phyloP scores from a whole-genome alignment of 805 yeast genomes.

The Candida wancherniae region DNA sequence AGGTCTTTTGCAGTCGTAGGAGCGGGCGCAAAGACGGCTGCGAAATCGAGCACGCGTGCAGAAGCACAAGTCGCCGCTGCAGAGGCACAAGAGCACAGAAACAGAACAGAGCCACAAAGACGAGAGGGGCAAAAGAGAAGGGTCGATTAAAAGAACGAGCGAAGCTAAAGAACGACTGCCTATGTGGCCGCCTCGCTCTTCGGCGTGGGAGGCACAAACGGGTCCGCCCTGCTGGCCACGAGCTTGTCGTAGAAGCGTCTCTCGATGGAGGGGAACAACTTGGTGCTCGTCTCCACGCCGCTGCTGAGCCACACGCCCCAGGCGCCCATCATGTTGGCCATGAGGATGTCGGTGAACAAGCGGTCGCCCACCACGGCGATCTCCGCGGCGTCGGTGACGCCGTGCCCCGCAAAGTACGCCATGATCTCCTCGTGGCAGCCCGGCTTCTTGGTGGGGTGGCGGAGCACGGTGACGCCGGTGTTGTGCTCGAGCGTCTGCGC shows the following conservation, averaged over 20 bases:
- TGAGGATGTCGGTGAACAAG: conserved; percentile 81
- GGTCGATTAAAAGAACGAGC: neutral
- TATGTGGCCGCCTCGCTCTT: no score
- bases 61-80: no score
- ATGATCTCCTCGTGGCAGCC: conserved; percentile 71
- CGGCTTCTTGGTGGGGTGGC: conserved; percentile 76
- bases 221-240: conserved; percentile 12
- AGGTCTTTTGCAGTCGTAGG: no score
- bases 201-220: conserved; percentile 18
- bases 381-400: conserved; percentile 46
- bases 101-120: neutral
- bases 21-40: no score
- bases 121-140: neutral
- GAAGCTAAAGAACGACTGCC: neutral
- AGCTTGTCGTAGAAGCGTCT: conserved; percentile 30
- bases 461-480: conserved; percentile 65
- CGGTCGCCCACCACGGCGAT: conserved; percentile 90
- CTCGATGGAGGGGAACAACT: conserved; percentile 51
- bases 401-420: conserved; percentile 50
- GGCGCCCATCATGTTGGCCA: conserved; percentile 93
- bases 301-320: conserved; percentile 77
- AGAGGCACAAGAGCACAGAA: neutral
- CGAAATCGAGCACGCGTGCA: no score
- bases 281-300: conserved; percentile 61
- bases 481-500: conserved; percentile 58